Evolutionary conservation across 2,329 filamentous ascomycete genomes (phyloP).

Genomic region (Knufia petricola): DNA sequence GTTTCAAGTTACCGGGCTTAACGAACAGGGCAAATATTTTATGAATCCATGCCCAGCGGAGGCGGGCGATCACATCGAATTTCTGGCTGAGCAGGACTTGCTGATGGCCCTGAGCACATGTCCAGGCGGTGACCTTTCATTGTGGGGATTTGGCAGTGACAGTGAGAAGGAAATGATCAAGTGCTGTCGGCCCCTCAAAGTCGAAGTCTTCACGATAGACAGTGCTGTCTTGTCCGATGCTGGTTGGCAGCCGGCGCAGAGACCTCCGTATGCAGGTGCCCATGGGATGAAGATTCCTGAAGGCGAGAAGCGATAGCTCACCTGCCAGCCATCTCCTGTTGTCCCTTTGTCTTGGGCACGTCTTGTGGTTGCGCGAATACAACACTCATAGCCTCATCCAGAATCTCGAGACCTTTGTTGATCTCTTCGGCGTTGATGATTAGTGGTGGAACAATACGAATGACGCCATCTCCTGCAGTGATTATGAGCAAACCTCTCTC

Average conservation of each 20-base stretch:
- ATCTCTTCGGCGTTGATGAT: constrained; percentile 75
- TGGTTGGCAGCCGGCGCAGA: constrained; percentile 54
- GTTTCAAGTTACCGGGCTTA: constrained; percentile 73
- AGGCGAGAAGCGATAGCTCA: constrained; percentile 22
- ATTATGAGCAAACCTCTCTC: constrained; percentile 84
- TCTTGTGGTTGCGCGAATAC: constrained; percentile 38
- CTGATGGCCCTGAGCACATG: constrained; percentile 58
- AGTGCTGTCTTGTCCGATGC: constrained; percentile 19
- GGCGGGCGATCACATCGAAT: constrained; percentile 53
- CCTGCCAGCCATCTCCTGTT: constrained; percentile 34
- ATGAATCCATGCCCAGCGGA: constrained; percentile 49
- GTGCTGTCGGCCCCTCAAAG: constrained; percentile 64
- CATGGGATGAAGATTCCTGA: constrained; percentile 53
- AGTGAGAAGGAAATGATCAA: constrained; percentile 56
- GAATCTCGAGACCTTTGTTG: constrained; percentile 61
- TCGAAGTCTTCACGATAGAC: constrained; percentile 59
- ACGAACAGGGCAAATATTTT: constrained; percentile 63
- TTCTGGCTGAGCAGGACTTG: constrained; percentile 70
- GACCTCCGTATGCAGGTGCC: constrained; percentile 52
- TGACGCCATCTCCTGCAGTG: constrained; percentile 82
- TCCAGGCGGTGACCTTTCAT: constrained; percentile 68
- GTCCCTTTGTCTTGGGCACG: constrained; percentile 32
- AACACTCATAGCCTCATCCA: constrained; percentile 57
- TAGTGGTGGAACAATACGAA: constrained; percentile 84
- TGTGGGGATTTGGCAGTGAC: constrained; percentile 62